These are phyloP conservation scores for Asparagopsis taxiformis DNA, from an alignment of 31 red algal species.

Conservation along the genomic window DNA sequence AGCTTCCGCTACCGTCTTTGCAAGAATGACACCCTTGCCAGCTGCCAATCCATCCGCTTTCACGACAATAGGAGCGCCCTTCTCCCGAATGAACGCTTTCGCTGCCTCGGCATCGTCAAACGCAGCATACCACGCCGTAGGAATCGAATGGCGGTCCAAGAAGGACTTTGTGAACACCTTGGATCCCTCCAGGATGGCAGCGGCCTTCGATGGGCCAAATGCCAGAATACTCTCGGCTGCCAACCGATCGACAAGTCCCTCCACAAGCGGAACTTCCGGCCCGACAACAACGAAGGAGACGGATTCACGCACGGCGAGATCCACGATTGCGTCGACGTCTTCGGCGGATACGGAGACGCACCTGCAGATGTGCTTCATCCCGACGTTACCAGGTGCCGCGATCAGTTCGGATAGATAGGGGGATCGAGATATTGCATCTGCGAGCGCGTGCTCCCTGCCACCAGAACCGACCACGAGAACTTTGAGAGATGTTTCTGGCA, in stretches of 20 bases:
- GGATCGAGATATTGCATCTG: constrained; percentile 60
- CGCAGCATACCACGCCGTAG: constrained; percentile 79
- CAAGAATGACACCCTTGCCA: constrained; percentile 95
- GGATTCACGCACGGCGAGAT: constrained; percentile 28
- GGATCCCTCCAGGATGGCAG: constrained; percentile 87
- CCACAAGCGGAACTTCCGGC: constrained; percentile 89
- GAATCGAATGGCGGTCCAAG: constrained; percentile 81
- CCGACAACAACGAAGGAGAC: constrained; percentile 89
- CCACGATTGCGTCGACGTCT: constrained; percentile 62
- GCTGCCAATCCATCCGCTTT: constrained; percentile 98
- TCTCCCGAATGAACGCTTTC: constrained; percentile 45
- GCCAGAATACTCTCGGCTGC: constrained; percentile 43
- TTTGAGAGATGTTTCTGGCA: constrained; percentile 24
- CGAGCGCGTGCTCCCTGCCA: constrained; percentile 95
- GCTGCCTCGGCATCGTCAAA: constrained; percentile 67
- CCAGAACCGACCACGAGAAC: constrained; percentile 89
- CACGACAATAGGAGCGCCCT: constrained; percentile 76
- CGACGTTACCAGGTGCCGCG: constrained; percentile 86
- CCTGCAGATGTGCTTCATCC: constrained; percentile 36
- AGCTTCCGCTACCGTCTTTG: constrained; percentile 61
- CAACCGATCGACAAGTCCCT: constrained; percentile 77
- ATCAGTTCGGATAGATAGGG: constrained; percentile 37
- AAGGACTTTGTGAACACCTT: constrained; percentile 95
- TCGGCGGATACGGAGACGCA: constrained; percentile 27
- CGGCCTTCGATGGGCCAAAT: constrained; percentile 86